A percentile compares a stretch with the other conserved stretches of the same genome.
Evolutionary conservation across 148 eudicot genomes (phyloP).

Genomic region (Camellia lanceoleosa): DNA sequence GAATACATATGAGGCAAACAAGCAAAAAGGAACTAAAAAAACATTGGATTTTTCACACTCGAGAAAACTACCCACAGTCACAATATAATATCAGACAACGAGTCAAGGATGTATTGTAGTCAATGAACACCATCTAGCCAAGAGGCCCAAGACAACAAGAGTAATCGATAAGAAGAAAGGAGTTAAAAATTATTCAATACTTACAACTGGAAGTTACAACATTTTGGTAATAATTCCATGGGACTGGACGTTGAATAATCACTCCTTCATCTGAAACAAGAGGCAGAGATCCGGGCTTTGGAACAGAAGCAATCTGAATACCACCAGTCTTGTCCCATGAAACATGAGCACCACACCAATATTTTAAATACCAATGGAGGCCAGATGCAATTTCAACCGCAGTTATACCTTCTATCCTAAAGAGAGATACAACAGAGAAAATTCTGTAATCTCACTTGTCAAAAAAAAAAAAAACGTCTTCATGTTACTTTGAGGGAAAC

Average conservation of each 20-base stretch:
- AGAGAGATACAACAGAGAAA: constrained; percentile 3
- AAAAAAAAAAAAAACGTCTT: not conserved
- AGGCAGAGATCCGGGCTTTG: constrained; percentile 69
- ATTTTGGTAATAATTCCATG: constrained; percentile 96
- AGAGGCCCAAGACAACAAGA: not conserved
- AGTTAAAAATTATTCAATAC: constrained; percentile 21
- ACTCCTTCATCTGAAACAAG: constrained; percentile 52
- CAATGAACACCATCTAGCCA: constrained; percentile 6
- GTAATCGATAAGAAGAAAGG: constrained; percentile 10
- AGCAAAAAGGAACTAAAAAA: not conserved
- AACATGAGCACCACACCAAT: constrained; percentile 79
- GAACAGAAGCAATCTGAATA: constrained; percentile 64
- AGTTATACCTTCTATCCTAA: constrained; percentile 76
- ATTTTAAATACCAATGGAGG: constrained; percentile 90
- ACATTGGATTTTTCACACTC: not conserved
- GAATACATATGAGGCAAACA: constrained; percentile 1
- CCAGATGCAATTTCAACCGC: constrained; percentile 88
- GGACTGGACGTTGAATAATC: constrained; percentile 70
- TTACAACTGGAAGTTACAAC: constrained; percentile 97
- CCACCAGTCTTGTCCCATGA: constrained; percentile 99
- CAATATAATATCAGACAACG: not conserved
- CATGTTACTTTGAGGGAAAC: not conserved
- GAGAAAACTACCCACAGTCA: not conserved
- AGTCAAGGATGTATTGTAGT: not conserved
- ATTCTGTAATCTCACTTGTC: not conserved